Evolutionary conservation across 2,329 filamentous ascomycete genomes (phyloP).

Genomic region (Ophiosphaerella narmari): DNA sequence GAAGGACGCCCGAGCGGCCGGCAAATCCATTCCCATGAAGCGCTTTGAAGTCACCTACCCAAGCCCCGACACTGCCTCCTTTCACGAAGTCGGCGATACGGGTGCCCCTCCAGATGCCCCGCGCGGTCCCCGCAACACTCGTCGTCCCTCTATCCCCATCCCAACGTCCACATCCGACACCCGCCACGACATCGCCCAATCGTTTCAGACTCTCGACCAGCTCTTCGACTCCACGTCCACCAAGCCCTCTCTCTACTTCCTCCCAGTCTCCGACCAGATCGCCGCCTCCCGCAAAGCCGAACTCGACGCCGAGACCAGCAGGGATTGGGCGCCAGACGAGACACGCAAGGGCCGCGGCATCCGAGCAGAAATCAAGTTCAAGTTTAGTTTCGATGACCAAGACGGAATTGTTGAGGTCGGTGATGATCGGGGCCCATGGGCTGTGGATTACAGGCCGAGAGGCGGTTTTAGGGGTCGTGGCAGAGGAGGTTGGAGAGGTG

Average conservation of each 20-base stretch:
- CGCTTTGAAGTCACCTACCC: constrained; percentile 41
- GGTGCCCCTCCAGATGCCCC: constrained; percentile 22
- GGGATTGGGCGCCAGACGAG: constrained; percentile 47
- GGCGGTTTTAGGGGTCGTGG: constrained; percentile 11
- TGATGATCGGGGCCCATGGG: constrained; percentile 38
- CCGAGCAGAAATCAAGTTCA: constrained; percentile 39
- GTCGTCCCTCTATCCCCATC: background rate
- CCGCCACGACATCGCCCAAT: constrained; percentile 29
- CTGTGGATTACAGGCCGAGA: constrained; percentile 19
- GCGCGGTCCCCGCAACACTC: constrained; percentile 19
- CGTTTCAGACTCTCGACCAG: constrained; percentile 62
- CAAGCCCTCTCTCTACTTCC: constrained; percentile 69
- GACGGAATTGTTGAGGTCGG: constrained; percentile 50
- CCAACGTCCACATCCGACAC: constrained; percentile 1
- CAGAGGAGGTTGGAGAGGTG: constrained; percentile 12
- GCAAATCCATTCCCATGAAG: constrained; percentile 22
- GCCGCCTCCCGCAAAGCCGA: constrained; percentile 67
- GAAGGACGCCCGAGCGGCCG: constrained; percentile 31
- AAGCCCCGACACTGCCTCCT: constrained; percentile 30
- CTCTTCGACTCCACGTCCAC: constrained; percentile 64
- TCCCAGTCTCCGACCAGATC: constrained; percentile 67
- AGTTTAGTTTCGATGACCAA: constrained; percentile 51
- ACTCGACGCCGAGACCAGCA: constrained; percentile 54
- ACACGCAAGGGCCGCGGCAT: constrained; percentile 36
- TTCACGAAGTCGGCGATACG: constrained; percentile 38